Evolutionary conservation across 441 rosid genomes (phyloP).

Genomic region (Pelargonium myrrhifolium): DNA sequence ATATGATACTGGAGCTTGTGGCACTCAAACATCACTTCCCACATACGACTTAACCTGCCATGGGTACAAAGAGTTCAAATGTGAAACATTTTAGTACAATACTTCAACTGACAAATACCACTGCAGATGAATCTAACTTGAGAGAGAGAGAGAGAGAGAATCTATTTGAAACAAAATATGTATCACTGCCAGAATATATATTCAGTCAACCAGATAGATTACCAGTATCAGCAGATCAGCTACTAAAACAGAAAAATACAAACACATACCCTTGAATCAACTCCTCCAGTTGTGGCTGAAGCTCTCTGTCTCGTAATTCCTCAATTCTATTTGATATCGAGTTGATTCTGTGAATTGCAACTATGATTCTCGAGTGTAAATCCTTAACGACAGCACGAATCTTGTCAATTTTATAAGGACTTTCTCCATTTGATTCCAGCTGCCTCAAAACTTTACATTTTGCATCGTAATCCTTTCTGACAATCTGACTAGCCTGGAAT

Average conservation of each 20-base stretch:
- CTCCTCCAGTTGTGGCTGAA: conserved; percentile 95
- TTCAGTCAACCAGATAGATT: not conserved
- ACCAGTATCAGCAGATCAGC: not conserved
- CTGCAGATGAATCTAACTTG: not conserved
- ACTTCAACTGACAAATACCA: not conserved
- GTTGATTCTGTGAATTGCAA: conserved; percentile 81
- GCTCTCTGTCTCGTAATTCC: conserved; percentile 86
- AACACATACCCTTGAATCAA: conserved; percentile 71
- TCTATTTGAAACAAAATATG: too few species aligned
- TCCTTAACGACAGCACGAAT: conserved; percentile 86
- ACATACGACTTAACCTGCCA: conserved; percentile 83
- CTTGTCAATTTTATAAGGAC: conserved; percentile 51
- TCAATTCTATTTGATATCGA: conserved; percentile 84
- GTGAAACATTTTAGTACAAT: not conserved
- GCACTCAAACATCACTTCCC: conserved; percentile 91
- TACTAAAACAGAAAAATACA: not conserved
- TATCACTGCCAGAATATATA: too few species aligned
- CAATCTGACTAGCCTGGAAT: conserved; percentile 68
- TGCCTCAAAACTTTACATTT: conserved; percentile 58
- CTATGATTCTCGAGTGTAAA: conserved; percentile 83
- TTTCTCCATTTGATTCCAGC: conserved; percentile 62
- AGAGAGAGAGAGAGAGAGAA: too few species aligned
- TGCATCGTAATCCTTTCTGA: conserved; percentile 66
- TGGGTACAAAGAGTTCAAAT: conserved; percentile 7
- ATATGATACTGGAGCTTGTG: conserved; percentile 64